Evolutionary conservation across 257 asterid genomes (phyloP).

Genomic region (Solanum ahanhuiri): DNA sequence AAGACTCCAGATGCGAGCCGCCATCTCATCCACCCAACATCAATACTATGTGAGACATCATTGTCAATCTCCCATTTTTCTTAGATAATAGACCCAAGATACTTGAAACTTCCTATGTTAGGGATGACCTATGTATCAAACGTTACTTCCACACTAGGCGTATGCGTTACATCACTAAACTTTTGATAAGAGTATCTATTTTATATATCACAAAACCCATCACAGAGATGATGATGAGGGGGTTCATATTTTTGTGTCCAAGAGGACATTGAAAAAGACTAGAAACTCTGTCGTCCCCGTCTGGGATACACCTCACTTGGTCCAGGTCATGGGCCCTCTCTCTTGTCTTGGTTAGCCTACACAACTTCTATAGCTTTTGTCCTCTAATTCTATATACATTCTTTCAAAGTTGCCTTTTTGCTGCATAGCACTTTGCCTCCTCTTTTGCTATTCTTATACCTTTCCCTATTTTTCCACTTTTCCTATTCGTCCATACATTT

Average conservation of each 20-base stretch:
- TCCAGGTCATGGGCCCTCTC: neutral
- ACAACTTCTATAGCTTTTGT: neutral
- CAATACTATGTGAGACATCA: neutral
- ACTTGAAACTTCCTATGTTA: neutral
- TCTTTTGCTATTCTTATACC: neutral
- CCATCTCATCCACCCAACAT: neutral
- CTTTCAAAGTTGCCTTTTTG: neutral
- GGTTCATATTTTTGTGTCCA: neutral
- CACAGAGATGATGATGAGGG: neutral
- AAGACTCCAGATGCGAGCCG: neutral
- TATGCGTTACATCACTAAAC: neutral
- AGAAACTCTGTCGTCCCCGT: neutral
- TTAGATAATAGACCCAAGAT: neutral
- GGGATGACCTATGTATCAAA: neutral
- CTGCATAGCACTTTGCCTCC: neutral
- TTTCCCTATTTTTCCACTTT: neutral
- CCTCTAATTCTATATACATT: neutral
- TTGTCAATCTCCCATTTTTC: neutral
- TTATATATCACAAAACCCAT: neutral
- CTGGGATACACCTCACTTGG: neutral
- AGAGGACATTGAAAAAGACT: neutral
- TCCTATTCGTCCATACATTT: neutral
- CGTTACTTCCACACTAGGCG: neutral
- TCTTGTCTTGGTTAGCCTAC: neutral
- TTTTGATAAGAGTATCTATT: neutral